Percentiles rank a stretch among this genome's conserved stretches.
These are phyloP conservation scores for Boletus smithii DNA, from an alignment of 1,284 basidiomycete genomes.

Conservation along the genomic window DNA sequence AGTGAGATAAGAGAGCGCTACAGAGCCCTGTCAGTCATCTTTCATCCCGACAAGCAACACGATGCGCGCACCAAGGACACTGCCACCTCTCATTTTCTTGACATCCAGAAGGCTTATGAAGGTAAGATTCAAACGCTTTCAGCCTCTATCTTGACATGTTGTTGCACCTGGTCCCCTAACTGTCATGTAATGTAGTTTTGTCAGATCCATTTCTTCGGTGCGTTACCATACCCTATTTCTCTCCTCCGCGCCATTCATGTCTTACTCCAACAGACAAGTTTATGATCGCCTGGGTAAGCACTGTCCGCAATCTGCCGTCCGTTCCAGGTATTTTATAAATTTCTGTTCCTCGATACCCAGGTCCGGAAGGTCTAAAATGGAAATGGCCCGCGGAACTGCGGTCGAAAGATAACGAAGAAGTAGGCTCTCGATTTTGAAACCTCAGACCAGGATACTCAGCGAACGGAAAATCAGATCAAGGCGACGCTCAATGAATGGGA, in stretches of 20 bases:
- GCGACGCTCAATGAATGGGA: slow-evolving; percentile 44
- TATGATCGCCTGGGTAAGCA: slow-evolving; percentile 71
- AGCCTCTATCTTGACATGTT: slow-evolving; percentile 5
- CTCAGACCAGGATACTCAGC: slow-evolving; percentile 20
- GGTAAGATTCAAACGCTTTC: slow-evolving; percentile 38
- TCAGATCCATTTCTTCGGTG: slow-evolving; percentile 73
- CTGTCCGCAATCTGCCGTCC: slow-evolving; percentile 7
- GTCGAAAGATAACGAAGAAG: slow-evolving; percentile 51
- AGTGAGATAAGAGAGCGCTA: slow-evolving; percentile 73
- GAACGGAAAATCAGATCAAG: slow-evolving; percentile 40
- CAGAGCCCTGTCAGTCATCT: slow-evolving; percentile 67
- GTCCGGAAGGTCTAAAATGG: slow-evolving; percentile 49
- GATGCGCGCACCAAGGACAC: slow-evolving; percentile 53
- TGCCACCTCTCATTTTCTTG: slow-evolving; percentile 65
- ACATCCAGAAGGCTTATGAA: slow-evolving; percentile 78
- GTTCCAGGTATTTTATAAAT: slow-evolving; percentile 8
- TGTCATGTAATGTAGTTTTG: slow-evolving; percentile 47
- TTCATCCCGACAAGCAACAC: slow-evolving; percentile 83
- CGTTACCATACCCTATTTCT: slow-evolving; percentile 18
- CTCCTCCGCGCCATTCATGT: slow-evolving; percentile 11
- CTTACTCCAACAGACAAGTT: slow-evolving; percentile 45
- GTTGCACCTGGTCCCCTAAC: slow-evolving; percentile 10
- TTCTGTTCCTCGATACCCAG: slow-evolving; percentile 31
- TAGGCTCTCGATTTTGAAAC: slow-evolving; percentile 33
- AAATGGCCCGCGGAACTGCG: slow-evolving; percentile 42